Percentiles rank a stretch among this genome's conserved stretches.
Evolutionary conservation across 176 grass and related monocot genomes (phyloP).

Genomic region (Elymus sibiricus): DNA sequence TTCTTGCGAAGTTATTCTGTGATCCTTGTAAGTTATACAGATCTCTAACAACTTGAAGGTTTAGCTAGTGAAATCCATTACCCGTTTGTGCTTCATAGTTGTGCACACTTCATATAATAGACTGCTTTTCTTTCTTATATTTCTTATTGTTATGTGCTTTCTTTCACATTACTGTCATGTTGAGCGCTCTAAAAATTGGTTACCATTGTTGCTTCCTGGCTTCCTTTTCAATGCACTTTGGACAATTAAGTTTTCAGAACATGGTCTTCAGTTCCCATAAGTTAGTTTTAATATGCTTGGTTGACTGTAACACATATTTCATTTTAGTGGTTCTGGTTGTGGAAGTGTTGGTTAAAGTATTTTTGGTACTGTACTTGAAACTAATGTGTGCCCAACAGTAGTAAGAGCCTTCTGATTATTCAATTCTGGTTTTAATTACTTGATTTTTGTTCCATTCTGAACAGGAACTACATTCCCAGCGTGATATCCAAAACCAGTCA

Average conservation of each 20-base stretch:
- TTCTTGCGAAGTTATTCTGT: background rate
- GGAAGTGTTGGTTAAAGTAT: background rate
- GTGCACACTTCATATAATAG: background rate
- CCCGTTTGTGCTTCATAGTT: background rate
- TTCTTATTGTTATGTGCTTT: background rate
- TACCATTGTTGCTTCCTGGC: background rate
- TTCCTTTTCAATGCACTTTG: background rate
- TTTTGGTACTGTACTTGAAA: background rate
- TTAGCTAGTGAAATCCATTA: background rate
- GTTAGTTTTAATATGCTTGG: background rate
- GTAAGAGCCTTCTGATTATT: background rate
- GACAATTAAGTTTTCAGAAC: background rate
- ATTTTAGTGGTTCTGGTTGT: background rate
- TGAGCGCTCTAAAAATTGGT: background rate
- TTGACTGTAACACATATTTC: background rate
- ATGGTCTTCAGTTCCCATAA: background rate
- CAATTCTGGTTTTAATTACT: background rate
- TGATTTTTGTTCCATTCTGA: background rate
- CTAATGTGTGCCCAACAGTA: background rate
- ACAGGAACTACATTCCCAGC: slow-evolving; percentile 10
- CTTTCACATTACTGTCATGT: background rate
- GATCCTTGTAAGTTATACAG: background rate
- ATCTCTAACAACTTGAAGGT: no score
- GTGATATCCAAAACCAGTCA: slow-evolving; percentile 40
- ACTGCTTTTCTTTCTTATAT: background rate